Evolutionary conservation across 1,284 basidiomycete species (phyloP).

Genomic region (Leccinum fuscescens): DNA sequence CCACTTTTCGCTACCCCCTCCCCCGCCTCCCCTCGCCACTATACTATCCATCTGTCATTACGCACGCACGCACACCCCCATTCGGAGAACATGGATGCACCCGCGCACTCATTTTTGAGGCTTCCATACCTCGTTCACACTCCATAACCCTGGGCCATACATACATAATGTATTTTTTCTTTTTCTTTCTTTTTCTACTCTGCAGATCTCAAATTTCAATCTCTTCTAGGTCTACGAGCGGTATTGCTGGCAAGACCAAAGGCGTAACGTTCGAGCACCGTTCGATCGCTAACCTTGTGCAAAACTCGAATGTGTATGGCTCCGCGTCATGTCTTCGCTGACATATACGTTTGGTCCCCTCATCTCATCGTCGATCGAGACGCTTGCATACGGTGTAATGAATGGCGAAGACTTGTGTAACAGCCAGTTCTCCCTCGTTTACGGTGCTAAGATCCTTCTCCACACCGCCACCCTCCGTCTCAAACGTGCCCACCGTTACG

Average conservation of each 20-base stretch:
- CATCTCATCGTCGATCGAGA: slow-evolving; percentile 23
- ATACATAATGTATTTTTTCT: slow-evolving; percentile 26
- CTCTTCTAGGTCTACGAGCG: slow-evolving; percentile 28
- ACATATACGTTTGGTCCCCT: slow-evolving; percentile 31
- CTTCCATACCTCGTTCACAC: no score
- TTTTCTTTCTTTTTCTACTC: neutral
- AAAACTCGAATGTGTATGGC: slow-evolving; percentile 27
- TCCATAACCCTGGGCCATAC: neutral
- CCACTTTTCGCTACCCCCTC: no score
- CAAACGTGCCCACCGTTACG: no score
- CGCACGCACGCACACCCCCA: no score
- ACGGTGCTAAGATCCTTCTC: no score
- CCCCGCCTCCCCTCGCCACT: no score
- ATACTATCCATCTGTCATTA: no score
- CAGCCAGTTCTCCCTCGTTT: no score
- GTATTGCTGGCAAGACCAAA: slow-evolving; percentile 29
- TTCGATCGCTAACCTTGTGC: slow-evolving; percentile 33
- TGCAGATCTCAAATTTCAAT: neutral
- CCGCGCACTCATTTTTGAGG: no score
- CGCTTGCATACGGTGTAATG: slow-evolving; percentile 28
- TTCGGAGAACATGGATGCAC: neutral
- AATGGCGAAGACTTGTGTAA: slow-evolving; percentile 64
- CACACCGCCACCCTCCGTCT: no score
- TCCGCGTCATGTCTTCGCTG: slow-evolving; percentile 31
- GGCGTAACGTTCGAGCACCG: slow-evolving; percentile 34